These are phyloP conservation scores for Petrea volubilis DNA, from an alignment of 257 asterid species.

Conservation along the genomic window DNA sequence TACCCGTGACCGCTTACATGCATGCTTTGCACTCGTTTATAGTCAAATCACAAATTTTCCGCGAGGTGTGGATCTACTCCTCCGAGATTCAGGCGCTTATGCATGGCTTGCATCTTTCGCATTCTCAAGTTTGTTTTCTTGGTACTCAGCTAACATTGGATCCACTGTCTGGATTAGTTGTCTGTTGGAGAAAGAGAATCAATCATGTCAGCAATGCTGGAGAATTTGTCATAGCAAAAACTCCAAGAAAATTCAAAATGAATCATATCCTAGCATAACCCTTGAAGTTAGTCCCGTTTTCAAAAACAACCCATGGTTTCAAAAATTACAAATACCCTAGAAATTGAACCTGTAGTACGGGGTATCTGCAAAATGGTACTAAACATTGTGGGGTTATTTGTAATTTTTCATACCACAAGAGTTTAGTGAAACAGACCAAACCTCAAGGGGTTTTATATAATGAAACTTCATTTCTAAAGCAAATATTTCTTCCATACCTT, in stretches of 20 bases:
- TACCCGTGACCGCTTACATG: conserved; percentile 28
- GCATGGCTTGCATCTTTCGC: conserved; percentile 46
- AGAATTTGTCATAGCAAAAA: not conserved
- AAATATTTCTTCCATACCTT: conserved; percentile 42
- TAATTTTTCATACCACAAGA: no score
- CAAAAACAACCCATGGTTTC: no score
- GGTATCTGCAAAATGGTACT: no score
- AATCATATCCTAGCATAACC: not conserved
- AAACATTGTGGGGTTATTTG: no score
- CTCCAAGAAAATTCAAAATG: not conserved
- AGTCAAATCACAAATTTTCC: conserved; percentile 66
- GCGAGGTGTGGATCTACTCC: conserved; percentile 89
- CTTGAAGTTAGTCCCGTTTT: no score
- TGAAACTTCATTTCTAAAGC: not conserved
- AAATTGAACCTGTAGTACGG: no score
- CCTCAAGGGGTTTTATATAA: no score
- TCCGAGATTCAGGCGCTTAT: conserved; percentile 42
- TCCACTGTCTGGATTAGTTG: conserved; percentile 48
- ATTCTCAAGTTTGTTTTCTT: conserved; percentile 46
- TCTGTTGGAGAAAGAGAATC: conserved; percentile 35
- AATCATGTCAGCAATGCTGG: not conserved
- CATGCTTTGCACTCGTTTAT: conserved; percentile 23
- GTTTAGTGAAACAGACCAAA: no score
- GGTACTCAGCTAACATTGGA: conserved; percentile 41
- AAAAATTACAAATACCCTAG: no score